Conservation (phyloP, 345 rosid genomes). For the Lenwebbia sp. region DNA sequence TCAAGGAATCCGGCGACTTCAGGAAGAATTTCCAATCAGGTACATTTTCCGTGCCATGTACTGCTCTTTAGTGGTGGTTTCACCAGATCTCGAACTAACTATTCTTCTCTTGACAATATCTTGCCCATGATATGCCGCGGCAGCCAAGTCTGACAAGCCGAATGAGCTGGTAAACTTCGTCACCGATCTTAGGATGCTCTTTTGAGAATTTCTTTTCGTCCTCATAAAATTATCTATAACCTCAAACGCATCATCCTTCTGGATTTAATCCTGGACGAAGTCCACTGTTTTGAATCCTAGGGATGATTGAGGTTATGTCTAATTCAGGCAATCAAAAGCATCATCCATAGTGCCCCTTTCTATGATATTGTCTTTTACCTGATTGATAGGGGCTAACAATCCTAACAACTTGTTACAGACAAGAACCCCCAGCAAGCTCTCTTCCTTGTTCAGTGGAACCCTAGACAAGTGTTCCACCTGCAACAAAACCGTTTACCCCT, state of each 20-base stretch:
- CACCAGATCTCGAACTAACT: not conserved
- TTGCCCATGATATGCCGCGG: not conserved
- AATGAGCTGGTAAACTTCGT: constrained; percentile 19
- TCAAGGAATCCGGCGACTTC: constrained; percentile 41
- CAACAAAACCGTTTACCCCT: constrained; percentile 67
- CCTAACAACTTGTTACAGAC: constrained; percentile 20
- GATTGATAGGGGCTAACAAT: not conserved
- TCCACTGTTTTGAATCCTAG: not conserved
- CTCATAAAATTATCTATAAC: not conserved
- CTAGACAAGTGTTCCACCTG: constrained; percentile 73
- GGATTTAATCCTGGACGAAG: not conserved
- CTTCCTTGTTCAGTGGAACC: constrained; percentile 70
- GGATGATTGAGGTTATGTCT: not conserved
- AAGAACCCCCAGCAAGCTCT: constrained; percentile 62
- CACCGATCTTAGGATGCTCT: not conserved
- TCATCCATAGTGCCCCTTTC: not conserved
- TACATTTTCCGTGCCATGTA: not conserved
- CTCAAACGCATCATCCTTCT: not conserved
- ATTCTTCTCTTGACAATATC: not conserved
- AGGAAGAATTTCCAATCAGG: constrained; percentile 39
- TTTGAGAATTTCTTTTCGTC: not conserved
- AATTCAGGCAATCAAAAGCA: not conserved
- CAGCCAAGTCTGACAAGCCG: constrained; percentile 9
- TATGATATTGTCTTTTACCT: not conserved
- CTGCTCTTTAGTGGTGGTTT: not conserved